phyloP scores from a whole-genome alignment of 176 grass and related monocot species.

The Echinochloa phyllopogon region DNA sequence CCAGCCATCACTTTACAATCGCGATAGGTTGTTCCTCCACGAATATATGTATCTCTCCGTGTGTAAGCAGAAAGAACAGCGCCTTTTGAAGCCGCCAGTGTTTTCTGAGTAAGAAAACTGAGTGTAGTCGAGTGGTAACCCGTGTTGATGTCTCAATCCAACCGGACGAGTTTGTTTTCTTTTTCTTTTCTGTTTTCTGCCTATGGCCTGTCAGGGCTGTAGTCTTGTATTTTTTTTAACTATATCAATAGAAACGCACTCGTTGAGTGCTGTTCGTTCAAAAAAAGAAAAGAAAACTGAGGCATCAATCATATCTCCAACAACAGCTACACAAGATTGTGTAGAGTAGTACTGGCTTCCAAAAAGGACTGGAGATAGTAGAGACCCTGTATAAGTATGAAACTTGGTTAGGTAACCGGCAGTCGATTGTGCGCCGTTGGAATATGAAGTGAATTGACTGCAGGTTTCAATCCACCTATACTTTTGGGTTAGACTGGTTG shows the following conservation, averaged over 20 bases:
- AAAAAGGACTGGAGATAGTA: background rate
- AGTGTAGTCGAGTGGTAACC: too few species aligned
- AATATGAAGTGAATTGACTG: too few species aligned
- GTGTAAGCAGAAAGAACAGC: background rate
- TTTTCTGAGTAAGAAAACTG: background rate
- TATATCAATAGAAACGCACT: too few species aligned
- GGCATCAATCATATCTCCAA: background rate
- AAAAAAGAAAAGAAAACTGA: background rate
- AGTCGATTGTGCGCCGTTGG: background rate
- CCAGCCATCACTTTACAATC: background rate
- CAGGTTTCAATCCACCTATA: too few species aligned
- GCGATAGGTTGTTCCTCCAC: background rate
- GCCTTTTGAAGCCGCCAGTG: constrained; percentile 1
- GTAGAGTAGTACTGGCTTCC: background rate
- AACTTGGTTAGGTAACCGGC: too few species aligned
- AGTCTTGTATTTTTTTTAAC: too few species aligned
- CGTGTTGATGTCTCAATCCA: too few species aligned
- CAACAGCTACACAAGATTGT: background rate
- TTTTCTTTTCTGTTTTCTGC: too few species aligned
- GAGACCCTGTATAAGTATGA: background rate
- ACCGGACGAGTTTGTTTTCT: too few species aligned
- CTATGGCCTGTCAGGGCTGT: too few species aligned
- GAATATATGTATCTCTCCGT: constrained; percentile 1
- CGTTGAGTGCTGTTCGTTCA: too few species aligned
- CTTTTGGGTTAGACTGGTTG: too few species aligned